These are phyloP conservation scores for Jatropha podagrica DNA, from an alignment of 441 rosid species.

Conservation along the genomic window DNA sequence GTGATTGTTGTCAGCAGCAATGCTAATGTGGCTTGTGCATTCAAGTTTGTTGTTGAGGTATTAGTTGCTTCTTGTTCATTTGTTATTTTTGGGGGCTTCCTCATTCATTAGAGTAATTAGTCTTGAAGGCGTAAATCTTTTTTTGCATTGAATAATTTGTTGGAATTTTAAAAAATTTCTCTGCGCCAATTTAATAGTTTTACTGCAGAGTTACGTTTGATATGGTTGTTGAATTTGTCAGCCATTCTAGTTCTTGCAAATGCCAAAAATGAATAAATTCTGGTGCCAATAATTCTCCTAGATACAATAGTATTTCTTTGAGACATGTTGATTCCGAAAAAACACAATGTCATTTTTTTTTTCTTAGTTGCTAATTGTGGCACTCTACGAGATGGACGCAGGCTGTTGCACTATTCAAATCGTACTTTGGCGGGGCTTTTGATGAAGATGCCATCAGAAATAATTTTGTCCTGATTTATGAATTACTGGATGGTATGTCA, in stretches of 20 bases:
- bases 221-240: neutral
- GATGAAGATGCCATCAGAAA: slow-evolving; percentile 97
- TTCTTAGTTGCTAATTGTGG: neutral
- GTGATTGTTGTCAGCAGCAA: slow-evolving; percentile 98
- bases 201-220: neutral
- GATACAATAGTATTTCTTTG: neutral
- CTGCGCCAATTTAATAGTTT: neutral
- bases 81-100: slow-evolving; percentile 1
- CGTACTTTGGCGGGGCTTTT: slow-evolving; percentile 98
- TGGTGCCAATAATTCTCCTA: neutral
- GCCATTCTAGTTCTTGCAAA: neutral
- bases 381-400: slow-evolving; percentile 29
- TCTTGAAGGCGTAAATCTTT: neutral
- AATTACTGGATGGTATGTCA: slow-evolving; percentile 85
- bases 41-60: slow-evolving; percentile 97
- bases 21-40: slow-evolving; percentile 94
- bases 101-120: neutral
- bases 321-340: slow-evolving; percentile 7
- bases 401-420: slow-evolving; percentile 94
- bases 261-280: neutral
- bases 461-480: slow-evolving; percentile 94
- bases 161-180: neutral
- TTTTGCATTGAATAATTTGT: neutral
- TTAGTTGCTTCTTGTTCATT: neutral
- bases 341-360: neutral